Evolutionary conservation across 2,329 filamentous ascomycete species (phyloP).

Genomic region (Pseudofabraea citricarpa): DNA sequence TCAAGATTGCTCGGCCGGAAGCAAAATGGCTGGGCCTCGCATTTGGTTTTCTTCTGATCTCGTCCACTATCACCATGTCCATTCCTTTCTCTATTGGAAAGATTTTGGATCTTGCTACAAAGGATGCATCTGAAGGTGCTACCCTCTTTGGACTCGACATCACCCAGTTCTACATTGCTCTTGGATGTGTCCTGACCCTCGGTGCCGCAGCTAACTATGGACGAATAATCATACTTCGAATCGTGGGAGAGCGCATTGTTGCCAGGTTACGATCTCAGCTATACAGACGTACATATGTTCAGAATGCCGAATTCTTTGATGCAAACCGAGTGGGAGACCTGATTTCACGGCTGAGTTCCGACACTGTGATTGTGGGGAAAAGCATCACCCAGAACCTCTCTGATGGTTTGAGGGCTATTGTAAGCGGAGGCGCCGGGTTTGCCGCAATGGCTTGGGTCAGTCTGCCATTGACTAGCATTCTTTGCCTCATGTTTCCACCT

Average conservation of each 20-base stretch:
- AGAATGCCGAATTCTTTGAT: constrained; percentile 98
- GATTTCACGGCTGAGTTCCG: constrained; percentile 90
- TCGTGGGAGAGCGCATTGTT: constrained; percentile 93
- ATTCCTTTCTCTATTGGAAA: constrained; percentile 96
- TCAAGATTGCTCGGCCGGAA: constrained; percentile 87
- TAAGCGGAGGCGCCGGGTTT: constrained; percentile 87
- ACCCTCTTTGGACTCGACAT: constrained; percentile 80
- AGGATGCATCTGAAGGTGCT: constrained; percentile 58
- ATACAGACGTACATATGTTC: constrained; percentile 88
- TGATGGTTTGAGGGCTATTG: constrained; percentile 85
- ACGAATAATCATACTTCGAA: constrained; percentile 85
- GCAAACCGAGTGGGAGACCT: constrained; percentile 94
- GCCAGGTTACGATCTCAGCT: constrained; percentile 83
- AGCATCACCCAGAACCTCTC: constrained; percentile 97
- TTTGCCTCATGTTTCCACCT: constrained; percentile 84
- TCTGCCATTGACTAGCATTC: constrained; percentile 79
- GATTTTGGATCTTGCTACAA: constrained; percentile 87
- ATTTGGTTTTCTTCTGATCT: constrained; percentile 80
- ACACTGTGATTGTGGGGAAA: constrained; percentile 97
- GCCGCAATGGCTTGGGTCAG: constrained; percentile 95
- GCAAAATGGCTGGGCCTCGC: constrained; percentile 71
- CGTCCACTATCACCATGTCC: constrained; percentile 90
- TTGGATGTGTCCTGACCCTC: constrained; percentile 71
- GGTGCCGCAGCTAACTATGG: constrained; percentile 92
- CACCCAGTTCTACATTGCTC: constrained; percentile 80